Base-by-base conservation (phyloP, 257 asterid genomes). In the Salvia hispanica region DNA sequence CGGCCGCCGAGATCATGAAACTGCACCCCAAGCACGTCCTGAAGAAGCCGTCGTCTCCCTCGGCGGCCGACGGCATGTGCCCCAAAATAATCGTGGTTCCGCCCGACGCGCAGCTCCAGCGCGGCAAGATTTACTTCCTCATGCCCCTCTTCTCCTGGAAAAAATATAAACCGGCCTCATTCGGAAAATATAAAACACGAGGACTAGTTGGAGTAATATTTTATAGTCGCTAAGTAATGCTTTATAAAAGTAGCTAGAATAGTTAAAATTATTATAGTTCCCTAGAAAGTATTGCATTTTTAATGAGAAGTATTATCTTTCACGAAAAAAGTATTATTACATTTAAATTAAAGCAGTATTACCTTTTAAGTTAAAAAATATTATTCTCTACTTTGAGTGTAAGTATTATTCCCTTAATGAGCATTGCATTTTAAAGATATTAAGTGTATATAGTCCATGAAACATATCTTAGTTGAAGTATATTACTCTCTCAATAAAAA, bases 101-200 rank as follows among this genome's bases (percentile, higher is more conserved):
- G 14, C 97, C 97, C 12, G 97, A 91, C 57, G 89, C 95, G 0
- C 74, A 81, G 18, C 95, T 94, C 11, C 85, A 82, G 53, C 96
- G 99, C 47, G 99, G 99, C 21, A 91, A 88, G 83, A 90, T 94
- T 69, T 94, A 94, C 31, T 94, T 94, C 64, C 97, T 94, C 59
- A 85, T 88, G 81, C 97, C 97, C 5, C 62, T 84, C 13, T n/a
- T n/a, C n/a, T n/a, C n/a, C 31, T 25, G 31, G 2, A 25, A 25
- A 25, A 25, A 25, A 25, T 25, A 25, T 25, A 25, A 25, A 0
- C 31, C 31, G 31, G 31, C 31, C 2, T 25, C 31, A 1, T 25
- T 25, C 31, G 31, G 3, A 25, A 25, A 18, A 52, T 9, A 53
- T 13, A 53, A n/a, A 25, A 25, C 15, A 53, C 37, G 59, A 53